phyloP scores from a whole-genome alignment of 768 basidiomycete species.

The Xerocomus spinulosus region DNA sequence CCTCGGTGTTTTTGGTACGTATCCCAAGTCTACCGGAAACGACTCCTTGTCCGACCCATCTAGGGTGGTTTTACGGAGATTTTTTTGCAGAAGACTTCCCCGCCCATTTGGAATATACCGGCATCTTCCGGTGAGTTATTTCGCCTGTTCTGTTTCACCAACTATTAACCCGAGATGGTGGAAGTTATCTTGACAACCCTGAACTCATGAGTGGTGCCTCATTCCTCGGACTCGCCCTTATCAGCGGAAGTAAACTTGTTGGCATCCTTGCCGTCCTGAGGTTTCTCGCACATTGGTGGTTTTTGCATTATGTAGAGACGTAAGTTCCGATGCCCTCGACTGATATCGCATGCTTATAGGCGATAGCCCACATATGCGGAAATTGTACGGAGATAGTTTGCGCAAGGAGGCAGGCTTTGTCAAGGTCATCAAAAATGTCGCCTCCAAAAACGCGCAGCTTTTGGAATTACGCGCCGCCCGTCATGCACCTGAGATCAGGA shows the following conservation, averaged over 20 bases:
- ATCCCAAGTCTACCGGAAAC: not conserved
- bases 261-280: conserved; percentile 78
- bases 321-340: conserved; percentile 36
- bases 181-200: conserved; percentile 88
- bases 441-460: conserved; percentile 72
- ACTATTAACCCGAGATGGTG: not conserved
- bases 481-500: conserved; percentile 77
- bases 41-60: not conserved
- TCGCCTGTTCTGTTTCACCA: not conserved
- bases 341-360: not conserved
- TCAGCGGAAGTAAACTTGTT: conserved; percentile 92
- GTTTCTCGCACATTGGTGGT: conserved; percentile 93
- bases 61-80: conserved; percentile 98
- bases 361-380: conserved; percentile 93
- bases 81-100: conserved; percentile 96
- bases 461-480: conserved; percentile 73
- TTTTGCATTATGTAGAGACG: conserved; percentile 89
- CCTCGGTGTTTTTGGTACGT: conserved; percentile 83
- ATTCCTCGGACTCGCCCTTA: conserved; percentile 88
- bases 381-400: conserved; percentile 88
- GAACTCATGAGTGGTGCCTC: conserved; percentile 95
- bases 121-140: conserved; percentile 78
- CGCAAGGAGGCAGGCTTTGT: conserved; percentile 96
- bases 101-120: conserved; percentile 86
- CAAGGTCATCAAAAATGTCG: conserved; percentile 95